Evolutionary conservation across 2,329 filamentous ascomycete genomes (phyloP), one percentile per base, ranked within the genome.

Genomic region (Fusarium oligoseptatum): DNA sequence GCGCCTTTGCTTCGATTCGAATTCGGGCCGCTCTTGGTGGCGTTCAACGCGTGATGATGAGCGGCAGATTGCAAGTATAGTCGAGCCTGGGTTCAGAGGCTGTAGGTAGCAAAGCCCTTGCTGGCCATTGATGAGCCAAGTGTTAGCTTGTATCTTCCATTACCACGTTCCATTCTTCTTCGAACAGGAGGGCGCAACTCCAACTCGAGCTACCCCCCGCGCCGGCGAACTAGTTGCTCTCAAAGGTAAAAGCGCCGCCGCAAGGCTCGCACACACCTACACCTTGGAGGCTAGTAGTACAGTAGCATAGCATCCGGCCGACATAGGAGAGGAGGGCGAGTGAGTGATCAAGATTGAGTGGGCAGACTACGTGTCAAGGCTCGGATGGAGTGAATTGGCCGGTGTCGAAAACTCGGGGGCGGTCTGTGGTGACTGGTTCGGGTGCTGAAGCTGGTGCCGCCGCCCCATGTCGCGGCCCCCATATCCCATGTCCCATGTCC

Each of bases 361-460:
- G 66, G 67, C 20, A 68, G 66, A 67, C 66, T 71, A 74, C 67
- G 71, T 76, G 77, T 73, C 67, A 71, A 67, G 64, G 61, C 45
- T 58, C 64, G 29, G 66, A 52, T 62, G 66, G 63, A 67, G 65
- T 68, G 64, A 68, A 71, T 72, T 75, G 65, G 71, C 56, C 41
- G 63, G 48, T 57, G 20, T 68, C 29, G 50, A 75, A 39, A 65
- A 37, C 66, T 72, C 66, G 60, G 48, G 55, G 63, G 73, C 73
- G 71, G 76, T 75, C 76, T 77, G 73, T 67, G 71, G 58, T 63
- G 67, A 73, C 66, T 68, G 57, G 73, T 55, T 67, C 61, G 64
- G 71, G 69, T 70, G 60, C 60, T 57, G 57, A 61, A 60, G 48
- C 56, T 66, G 41, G 58, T 50, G 64, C 70, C 67, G 68, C 67